Base-by-base conservation (phyloP, 2,329 filamentous ascomycete species). In the Tolypocladium guangdongense region DNA sequence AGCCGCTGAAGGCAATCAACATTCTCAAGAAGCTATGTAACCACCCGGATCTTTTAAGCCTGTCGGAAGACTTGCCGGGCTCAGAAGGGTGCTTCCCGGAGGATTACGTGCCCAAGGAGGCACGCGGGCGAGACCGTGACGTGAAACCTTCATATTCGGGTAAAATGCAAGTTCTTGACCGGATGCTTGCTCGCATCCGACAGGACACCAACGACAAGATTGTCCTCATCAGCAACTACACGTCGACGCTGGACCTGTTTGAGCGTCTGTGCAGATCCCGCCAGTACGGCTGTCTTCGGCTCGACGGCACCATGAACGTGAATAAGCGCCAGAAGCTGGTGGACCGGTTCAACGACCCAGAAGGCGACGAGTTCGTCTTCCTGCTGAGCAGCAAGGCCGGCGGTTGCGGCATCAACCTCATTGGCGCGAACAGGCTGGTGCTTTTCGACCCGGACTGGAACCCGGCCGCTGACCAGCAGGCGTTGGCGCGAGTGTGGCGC, bases 401-500 rank as follows among this genome's bases (percentile, higher is more conserved):
- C 66, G 93, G 93, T 1, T 99, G 93, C 64, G 93, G 93, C 71
- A 83, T 99, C 65, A 97, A 96, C 66, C 78, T 97, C 52, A 95
- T 96, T 59, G 93, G 92, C 50, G 90, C 90, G 55, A 97, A 97
- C 68, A 86, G 93, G 14, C 83, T 99, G 2, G 88, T 99, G 1
- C 82, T 99, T 41, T 99, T 99, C 67, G 93, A 99, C 61, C 93
- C 93, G 0, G 88, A 93, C 69, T 99, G 93, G 93, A 99, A 99
- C 63, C 93, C 93, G 0, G 93, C 93, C 4, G 91, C 93, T 1
- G 93, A 99, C 65, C 93, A 99, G 69, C 93, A 99, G 72, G 93
- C 93, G 4, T 80, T 99, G 33, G 93, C 93, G 37, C 88, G 93
- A 75, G 93, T 99, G 22, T 99, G 93, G 93, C 88, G 93, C 77